Evolutionary conservation across 163 green algal genomes (phyloP).

Genomic region (Scenedesmus sp.): DNA sequence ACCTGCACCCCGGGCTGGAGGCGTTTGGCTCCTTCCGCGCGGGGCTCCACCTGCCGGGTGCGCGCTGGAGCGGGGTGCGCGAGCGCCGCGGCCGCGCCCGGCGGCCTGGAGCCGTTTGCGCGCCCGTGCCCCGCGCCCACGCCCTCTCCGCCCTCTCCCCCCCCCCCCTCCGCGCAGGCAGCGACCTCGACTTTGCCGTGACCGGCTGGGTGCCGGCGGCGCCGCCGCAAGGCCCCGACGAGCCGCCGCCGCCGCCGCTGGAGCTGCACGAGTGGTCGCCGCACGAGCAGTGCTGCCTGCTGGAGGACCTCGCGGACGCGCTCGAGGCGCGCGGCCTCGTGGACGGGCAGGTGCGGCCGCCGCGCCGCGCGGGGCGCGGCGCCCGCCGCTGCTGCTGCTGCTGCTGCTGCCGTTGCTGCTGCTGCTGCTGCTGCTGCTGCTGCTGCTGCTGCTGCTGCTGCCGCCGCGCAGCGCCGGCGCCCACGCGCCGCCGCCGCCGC

Average conservation of each 20-base stretch:
- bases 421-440: neutral
- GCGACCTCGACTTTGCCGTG: slow-evolving; percentile 37
- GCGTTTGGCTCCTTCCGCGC: slow-evolving; percentile 29
- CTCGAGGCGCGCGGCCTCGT: slow-evolving; percentile 17
- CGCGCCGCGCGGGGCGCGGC: too few species aligned
- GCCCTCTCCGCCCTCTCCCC: too few species aligned
- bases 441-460: neutral
- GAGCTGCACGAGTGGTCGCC: slow-evolving; percentile 18
- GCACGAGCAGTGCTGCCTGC: slow-evolving; percentile 26
- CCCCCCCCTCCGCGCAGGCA: neutral
- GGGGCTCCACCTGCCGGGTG: slow-evolving; percentile 35
- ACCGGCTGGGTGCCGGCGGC: neutral
- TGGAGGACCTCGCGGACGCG: slow-evolving; percentile 25
- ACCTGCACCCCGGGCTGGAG: slow-evolving; percentile 26
- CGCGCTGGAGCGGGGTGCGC: neutral
- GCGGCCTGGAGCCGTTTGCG: too few species aligned
- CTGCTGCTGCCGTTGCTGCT: neutral
- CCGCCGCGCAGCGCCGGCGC: neutral
- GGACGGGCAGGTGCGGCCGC: slow-evolving; percentile 17
- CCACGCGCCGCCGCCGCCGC: too few species aligned
- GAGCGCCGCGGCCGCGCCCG: too few species aligned
- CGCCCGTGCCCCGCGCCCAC: too few species aligned
- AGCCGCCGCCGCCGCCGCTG: slow-evolving; percentile 5
- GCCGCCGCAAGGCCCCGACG: too few species aligned
- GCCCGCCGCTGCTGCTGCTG: too few species aligned